Conservation (phyloP, 169 alveolate species). For the Blepharisma undulans region DNA sequence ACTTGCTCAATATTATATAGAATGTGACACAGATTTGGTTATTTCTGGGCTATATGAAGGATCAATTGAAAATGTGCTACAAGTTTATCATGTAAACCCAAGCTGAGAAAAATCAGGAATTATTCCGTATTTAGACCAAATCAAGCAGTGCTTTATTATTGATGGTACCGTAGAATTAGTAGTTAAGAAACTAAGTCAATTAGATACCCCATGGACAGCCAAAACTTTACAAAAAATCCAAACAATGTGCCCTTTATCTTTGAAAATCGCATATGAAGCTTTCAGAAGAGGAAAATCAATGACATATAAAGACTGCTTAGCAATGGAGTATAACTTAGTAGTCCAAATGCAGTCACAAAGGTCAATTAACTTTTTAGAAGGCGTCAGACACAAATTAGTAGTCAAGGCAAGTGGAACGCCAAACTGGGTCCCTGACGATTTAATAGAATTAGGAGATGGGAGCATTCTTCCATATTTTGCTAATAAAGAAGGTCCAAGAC, state of each 20-base stretch:
- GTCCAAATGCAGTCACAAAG: background rate
- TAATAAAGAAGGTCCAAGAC: background rate
- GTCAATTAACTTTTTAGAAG: background rate
- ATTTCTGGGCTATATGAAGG: background rate
- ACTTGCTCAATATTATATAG: slow-evolving; percentile 79
- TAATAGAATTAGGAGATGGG: background rate
- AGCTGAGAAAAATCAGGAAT: background rate
- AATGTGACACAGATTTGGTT: background rate
- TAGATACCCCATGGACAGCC: slow-evolving; percentile 40
- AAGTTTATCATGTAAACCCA: background rate
- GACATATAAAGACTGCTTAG: background rate
- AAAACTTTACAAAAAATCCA: slow-evolving; percentile 46
- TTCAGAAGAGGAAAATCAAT: slow-evolving; percentile 63
- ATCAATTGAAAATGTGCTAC: background rate
- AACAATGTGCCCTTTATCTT: slow-evolving; percentile 56
- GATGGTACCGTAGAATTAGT: slow-evolving; percentile 38
- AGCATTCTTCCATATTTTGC: background rate
- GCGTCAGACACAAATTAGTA: background rate
- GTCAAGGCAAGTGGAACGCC: background rate
- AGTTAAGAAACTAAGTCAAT: background rate
- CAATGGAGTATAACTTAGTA: slow-evolving; percentile 10
- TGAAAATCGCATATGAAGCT: slow-evolving; percentile 67
- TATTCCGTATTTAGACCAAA: slow-evolving; percentile 32
- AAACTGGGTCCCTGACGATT: background rate
- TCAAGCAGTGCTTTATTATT: slow-evolving; percentile 51